Percentiles rank a stretch among this genome's conserved stretches.
Conservation (phyloP, 805 yeast species). For the Lipomyces yamanashiensis region DNA sequence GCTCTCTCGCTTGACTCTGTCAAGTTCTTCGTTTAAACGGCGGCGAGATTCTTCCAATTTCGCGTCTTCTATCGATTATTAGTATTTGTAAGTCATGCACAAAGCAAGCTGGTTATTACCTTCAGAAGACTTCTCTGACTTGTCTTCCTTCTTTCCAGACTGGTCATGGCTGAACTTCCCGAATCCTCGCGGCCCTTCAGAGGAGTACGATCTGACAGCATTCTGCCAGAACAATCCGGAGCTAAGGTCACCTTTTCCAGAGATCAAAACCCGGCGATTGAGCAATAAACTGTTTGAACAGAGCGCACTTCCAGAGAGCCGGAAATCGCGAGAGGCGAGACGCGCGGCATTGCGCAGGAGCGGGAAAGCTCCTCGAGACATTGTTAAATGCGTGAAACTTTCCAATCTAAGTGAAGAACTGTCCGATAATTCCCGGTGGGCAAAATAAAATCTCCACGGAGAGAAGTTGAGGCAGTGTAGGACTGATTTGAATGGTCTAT, state of each 20-base stretch:
- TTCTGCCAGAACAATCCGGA: neutral
- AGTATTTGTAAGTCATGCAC: neutral
- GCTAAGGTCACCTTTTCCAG: neutral
- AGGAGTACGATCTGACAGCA: slow-evolving; percentile 5
- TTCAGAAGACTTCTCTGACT: slow-evolving; percentile 1
- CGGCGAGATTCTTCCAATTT: slow-evolving; percentile 11
- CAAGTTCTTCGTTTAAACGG: slow-evolving; percentile 22
- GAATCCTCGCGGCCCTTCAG: slow-evolving; percentile 17
- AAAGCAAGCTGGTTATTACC: neutral
- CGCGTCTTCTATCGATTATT: slow-evolving; percentile 1
- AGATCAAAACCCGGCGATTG: neutral
- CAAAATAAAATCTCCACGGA: neutral
- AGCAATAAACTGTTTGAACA: neutral
- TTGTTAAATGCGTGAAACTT: neutral
- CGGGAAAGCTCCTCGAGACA: slow-evolving; percentile 23
- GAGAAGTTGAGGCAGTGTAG: neutral
- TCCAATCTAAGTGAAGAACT: too few relatives aligned
- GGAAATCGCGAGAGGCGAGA: slow-evolving; percentile 8
- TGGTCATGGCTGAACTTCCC: slow-evolving; percentile 14
- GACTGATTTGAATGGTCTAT: neutral
- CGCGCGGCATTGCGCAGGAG: slow-evolving; percentile 21
- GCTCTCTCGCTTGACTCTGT: slow-evolving; percentile 11
- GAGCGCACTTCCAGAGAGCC: neutral
- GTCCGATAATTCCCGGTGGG: too few relatives aligned
- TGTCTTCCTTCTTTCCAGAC: slow-evolving; percentile 7